Conservation (phyloP, 306 rosid genomes). For the Vigna hirtella region DNA sequence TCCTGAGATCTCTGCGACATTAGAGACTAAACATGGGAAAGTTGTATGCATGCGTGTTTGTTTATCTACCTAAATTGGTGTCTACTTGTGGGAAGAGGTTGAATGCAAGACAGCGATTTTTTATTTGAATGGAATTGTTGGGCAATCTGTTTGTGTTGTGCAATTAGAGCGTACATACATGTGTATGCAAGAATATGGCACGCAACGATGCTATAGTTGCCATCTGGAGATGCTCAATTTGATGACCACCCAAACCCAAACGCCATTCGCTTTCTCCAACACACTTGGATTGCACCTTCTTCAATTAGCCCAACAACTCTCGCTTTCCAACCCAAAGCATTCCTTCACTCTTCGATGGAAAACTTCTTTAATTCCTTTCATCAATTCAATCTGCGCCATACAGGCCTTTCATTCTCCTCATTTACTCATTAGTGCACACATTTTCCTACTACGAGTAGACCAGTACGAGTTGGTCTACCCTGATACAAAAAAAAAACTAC, state of each 20-base stretch:
- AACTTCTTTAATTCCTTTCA: background rate
- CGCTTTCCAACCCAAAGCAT: background rate
- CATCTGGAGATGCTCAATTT: slow-evolving; percentile 1
- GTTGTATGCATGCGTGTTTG: background rate
- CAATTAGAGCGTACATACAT: background rate
- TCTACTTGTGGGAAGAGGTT: background rate
- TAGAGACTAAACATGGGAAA: no score
- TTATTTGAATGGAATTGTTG: no score
- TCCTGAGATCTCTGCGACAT: background rate
- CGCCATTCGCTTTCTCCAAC: background rate
- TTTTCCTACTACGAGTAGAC: background rate
- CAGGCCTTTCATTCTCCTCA: background rate
- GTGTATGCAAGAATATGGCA: background rate
- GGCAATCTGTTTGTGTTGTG: background rate
- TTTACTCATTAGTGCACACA: background rate
- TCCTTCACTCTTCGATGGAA: background rate
- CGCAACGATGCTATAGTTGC: background rate
- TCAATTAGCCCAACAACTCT: background rate
- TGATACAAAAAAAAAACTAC: no score
- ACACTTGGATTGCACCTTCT: background rate
- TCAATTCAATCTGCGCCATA: background rate
- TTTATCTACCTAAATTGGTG: background rate
- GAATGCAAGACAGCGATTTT: no score
- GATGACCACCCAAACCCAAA: background rate
- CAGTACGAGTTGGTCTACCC: no score